Evolutionary conservation across 2,329 filamentous ascomycete genomes (phyloP), one percentile per base, ranked within the genome.

Genomic region (Acephala macrosclerotiorum): DNA sequence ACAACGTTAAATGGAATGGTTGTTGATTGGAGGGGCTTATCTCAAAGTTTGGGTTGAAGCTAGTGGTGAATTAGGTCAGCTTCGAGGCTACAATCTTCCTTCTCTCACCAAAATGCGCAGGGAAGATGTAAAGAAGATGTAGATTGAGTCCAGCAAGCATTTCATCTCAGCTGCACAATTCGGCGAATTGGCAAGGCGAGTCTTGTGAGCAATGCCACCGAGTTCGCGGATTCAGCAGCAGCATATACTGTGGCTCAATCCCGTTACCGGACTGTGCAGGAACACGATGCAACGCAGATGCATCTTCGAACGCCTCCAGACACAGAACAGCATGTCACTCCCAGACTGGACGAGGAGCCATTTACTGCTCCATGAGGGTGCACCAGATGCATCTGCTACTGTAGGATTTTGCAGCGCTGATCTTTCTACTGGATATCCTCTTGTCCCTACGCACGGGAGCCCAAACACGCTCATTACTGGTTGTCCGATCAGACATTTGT

Each of bases 1-100:
- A 59, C 60, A 60, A 63, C 25, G 49, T 58, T 47, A 26, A 25
- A n/a, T 58, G 61, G 47, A 59, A 64, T 42, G 51, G 57, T 38
- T 16, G 58, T 22, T 33, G 64, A 63, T 63, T 60, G 47, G 47
- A 42, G 57, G 38, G 47, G 64, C 11, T 36, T 33, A 20, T 40
- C 29, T 45, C 35, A 45, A 29, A 53, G n/a, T n/a, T n/a, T 42
- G 16, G 40, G 40, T 6, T 42, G 40, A n/a, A 49, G 45, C 45
- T 49, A 49, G 45, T 49, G 12, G 40, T n/a, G 16, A 42, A 42
- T 42, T 42, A 33, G 29, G 20, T 49, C 45, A 22, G 40, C 40
- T 42, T n/a, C 14, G n/a, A 42, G 40, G 14, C 40, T 42, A 6
- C 40, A 42, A 18, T n/a, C 40, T 18, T 42, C 40, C 40, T 42